Evolutionary conservation across 495 filamentous ascomycete genomes (phyloP).

Genomic region (Ascobolus immersus): DNA sequence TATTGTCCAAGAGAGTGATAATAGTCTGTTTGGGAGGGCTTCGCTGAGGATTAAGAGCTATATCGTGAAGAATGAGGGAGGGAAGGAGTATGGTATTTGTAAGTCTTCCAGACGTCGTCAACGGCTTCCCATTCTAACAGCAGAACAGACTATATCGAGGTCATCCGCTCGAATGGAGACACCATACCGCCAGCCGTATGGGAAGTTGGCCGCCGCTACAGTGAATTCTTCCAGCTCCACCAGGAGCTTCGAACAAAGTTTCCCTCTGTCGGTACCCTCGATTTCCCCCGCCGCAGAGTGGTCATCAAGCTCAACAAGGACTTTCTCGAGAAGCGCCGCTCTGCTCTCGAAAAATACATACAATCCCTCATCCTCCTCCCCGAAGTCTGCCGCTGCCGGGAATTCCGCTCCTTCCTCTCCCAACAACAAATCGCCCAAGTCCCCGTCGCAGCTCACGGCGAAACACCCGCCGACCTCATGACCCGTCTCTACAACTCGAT

Average conservation of each 20-base stretch:
- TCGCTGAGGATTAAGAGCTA: conserved; percentile 72
- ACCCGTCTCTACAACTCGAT: conserved; percentile 88
- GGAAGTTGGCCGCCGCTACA: conserved; percentile 62
- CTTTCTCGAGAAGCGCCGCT: conserved; percentile 68
- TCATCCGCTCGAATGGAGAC: conserved; percentile 66
- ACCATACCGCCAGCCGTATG: conserved; percentile 68
- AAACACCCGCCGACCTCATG: conserved; percentile 67
- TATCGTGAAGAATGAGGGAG: conserved; percentile 78
- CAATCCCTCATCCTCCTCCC: conserved; percentile 50
- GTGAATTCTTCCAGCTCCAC: conserved; percentile 89
- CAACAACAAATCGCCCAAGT: conserved; percentile 44
- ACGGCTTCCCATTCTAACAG: background rate
- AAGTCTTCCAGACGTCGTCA: conserved; percentile 12
- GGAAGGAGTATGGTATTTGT: conserved; percentile 78
- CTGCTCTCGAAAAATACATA: conserved; percentile 65
- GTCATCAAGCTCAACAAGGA: conserved; percentile 92
- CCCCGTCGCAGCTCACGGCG: conserved; percentile 5
- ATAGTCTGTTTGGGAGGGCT: conserved; percentile 81
- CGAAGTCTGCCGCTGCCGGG: conserved; percentile 79
- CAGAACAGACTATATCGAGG: conserved; percentile 47
- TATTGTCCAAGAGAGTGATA: conserved; percentile 90
- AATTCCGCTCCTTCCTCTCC: conserved; percentile 79
- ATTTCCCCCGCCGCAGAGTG: conserved; percentile 75
- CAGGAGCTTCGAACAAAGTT: conserved; percentile 65
- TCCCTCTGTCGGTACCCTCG: conserved; percentile 60